phyloP scores from a whole-genome alignment of 2,329 filamentous ascomycete genomes.

The Aureobasidium sp. region DNA sequence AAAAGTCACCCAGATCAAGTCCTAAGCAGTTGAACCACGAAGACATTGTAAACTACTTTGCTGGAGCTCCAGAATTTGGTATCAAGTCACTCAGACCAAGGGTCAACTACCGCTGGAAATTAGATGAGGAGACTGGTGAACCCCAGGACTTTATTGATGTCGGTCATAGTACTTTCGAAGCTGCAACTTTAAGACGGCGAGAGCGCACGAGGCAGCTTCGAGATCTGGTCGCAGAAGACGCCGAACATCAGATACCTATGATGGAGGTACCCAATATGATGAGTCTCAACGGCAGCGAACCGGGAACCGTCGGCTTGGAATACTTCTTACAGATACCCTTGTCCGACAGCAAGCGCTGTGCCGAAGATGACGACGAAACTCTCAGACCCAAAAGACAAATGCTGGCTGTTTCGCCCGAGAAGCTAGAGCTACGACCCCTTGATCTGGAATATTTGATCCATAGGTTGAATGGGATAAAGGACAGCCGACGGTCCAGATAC shows the following conservation, averaged over 20 bases:
- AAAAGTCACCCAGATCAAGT: not conserved
- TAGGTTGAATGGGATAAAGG: constrained; percentile 22
- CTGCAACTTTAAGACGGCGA: constrained; percentile 16
- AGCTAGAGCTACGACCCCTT: constrained; percentile 23
- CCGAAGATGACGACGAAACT: constrained; percentile 17
- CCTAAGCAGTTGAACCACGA: constrained; percentile 18
- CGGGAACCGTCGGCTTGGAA: constrained; percentile 41
- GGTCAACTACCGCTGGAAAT: not conserved
- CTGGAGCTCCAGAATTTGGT: constrained; percentile 26
- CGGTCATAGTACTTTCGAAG: constrained; percentile 21
- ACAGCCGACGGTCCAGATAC: constrained; percentile 13
- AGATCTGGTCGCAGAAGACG: constrained; percentile 5
- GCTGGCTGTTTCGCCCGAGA: constrained; percentile 21
- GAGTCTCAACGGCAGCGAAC: constrained; percentile 38
- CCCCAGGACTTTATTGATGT: constrained; percentile 20
- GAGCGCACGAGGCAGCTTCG: not conserved
- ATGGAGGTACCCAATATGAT: constrained; percentile 45
- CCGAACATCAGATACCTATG: constrained; percentile 8
- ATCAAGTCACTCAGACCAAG: constrained; percentile 14
- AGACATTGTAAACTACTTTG: constrained; percentile 24
- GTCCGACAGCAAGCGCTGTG: constrained; percentile 28
- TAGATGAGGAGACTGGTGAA: constrained; percentile 14
- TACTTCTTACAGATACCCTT: constrained; percentile 43
- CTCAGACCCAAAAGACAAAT: constrained; percentile 20
- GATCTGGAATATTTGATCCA: constrained; percentile 21